phyloP scores from a whole-genome alignment of 2,329 filamentous ascomycete genomes.

The Cercospora sesami region DNA sequence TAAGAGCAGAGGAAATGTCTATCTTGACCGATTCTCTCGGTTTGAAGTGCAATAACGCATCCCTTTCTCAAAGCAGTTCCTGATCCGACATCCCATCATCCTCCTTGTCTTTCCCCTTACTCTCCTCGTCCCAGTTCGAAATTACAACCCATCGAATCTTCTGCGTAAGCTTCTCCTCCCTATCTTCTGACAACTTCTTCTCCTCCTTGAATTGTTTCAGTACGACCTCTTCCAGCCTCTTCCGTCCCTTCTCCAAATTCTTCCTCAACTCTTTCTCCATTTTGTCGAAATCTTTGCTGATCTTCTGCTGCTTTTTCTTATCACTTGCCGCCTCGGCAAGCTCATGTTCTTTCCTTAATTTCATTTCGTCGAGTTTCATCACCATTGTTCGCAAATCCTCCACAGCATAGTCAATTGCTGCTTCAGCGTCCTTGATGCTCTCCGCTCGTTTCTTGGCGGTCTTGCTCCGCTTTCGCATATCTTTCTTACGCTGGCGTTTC shows the following conservation, averaged over 20 bases:
- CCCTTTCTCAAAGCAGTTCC: background rate
- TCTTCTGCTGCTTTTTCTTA: conserved; percentile 8
- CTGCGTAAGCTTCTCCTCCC: conserved; percentile 31
- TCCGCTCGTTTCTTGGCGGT: conserved; percentile 16
- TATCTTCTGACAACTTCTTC: conserved; percentile 8
- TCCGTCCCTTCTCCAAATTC: conserved; percentile 15
- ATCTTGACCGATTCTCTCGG: no score
- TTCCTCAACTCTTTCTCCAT: conserved; percentile 15
- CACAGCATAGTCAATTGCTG: conserved; percentile 15
- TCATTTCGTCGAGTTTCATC: conserved; percentile 19
- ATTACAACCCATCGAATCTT: conserved; percentile 35
- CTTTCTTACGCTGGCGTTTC: conserved; percentile 25
- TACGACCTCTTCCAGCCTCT: conserved; percentile 19
- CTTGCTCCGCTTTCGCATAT: conserved; percentile 18
- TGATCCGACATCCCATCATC: background rate
- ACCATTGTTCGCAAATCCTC: conserved; percentile 23
- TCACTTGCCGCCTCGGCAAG: conserved; percentile 4
- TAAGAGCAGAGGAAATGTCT: no score
- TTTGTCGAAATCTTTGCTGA: conserved; percentile 15
- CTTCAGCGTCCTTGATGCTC: conserved; percentile 8
- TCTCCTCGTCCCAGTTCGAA: conserved; percentile 20
- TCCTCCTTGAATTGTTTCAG: conserved; percentile 15
- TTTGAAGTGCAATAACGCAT: no score
- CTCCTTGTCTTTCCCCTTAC: background rate
- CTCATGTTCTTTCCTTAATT: conserved; percentile 10